These are phyloP conservation scores for Lagenidium giganteum DNA, from an alignment of 352 stramenopile genomes.

Conservation along the genomic window DNA sequence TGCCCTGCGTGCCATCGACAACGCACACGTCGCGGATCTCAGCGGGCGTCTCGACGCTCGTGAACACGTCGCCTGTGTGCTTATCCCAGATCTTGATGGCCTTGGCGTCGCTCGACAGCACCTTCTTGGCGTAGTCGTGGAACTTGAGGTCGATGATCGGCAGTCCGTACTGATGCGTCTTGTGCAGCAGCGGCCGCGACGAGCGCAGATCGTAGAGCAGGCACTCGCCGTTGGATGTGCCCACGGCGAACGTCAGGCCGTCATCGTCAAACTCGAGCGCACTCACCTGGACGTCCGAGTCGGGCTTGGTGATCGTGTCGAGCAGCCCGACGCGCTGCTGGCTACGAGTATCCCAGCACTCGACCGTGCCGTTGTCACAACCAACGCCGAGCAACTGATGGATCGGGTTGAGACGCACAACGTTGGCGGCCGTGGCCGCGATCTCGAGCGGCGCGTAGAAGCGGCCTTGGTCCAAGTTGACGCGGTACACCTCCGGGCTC, in stretches of 20 bases:
- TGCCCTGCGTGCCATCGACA: conserved; percentile 83
- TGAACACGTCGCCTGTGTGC: conserved; percentile 86
- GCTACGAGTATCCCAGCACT: conserved; percentile 94
- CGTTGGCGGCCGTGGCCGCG: conserved; percentile 71
- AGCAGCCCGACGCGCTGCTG: conserved; percentile 69
- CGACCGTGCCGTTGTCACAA: conserved; percentile 93
- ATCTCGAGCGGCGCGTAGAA: conserved; percentile 90
- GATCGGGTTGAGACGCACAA: conserved; percentile 86
- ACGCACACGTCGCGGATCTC: conserved; percentile 96
- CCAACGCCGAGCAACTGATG: conserved; percentile 88
- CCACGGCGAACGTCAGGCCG: conserved; percentile 92
- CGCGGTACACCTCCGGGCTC: conserved; percentile 90
- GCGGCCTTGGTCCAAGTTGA: conserved; percentile 97
- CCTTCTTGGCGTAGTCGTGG: conserved; percentile 80
- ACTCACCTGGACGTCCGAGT: conserved; percentile 81
- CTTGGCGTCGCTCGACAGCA: conserved; percentile 96
- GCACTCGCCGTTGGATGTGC: conserved; percentile 92
- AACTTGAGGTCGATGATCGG: conserved; percentile 95
- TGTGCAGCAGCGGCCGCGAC: conserved; percentile 90
- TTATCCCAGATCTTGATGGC: conserved; percentile 98
- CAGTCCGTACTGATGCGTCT: conserved; percentile 97
- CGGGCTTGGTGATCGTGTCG: conserved; percentile 25
- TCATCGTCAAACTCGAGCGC: conserved; percentile 92
- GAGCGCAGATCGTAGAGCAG: conserved; percentile 96
- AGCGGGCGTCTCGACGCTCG: conserved; percentile 96